Base-by-base conservation (phyloP, 2,329 filamentous ascomycete genomes). In the Penicillium occitanis region DNA sequence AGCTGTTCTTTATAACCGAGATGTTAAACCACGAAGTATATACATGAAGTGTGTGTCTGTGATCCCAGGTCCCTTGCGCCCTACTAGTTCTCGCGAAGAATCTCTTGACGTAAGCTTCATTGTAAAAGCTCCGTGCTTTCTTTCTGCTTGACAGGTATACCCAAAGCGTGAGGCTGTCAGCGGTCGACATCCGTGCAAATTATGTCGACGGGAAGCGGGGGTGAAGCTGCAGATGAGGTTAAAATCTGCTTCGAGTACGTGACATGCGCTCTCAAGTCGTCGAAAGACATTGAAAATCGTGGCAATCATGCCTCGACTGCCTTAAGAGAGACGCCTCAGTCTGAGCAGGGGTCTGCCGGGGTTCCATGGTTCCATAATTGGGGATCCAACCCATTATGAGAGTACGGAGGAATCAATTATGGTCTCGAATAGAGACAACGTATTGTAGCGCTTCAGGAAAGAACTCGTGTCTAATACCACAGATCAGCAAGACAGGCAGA, bases 401-500 rank as follows among this genome's bases (percentile, higher is more conserved):
- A 22, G 3, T 37, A 37, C 35, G 35, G 7, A 25, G 28, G 8
- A 8, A n/a, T 53, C 14, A 14, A 30, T n/a, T 22, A 37, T 22
- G 37, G 4, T 57, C 33, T 35, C 17, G 13, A 28, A 19, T 19
- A 13, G 10, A 17, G 14, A 44, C 40, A 28, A 8, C 17, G 46
- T 40, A 44, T 14, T 63, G 25, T 13, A 7, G 17, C 37, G 22
- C 25, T 19, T 66, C 61, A 66, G 63, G 62, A 64, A 48, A 64
- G 62, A 25, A 64, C 62, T 2, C 62, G 51, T 19, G 62, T 64
- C 62, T 64, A 19, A 17, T 48, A 11, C 5, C 19, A 28, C 37
- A 1, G n/a, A 11, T 50, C 19, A 33, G 51, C 22, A 40, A 46
- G 50, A 22, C 7, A n/a, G 14, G 40, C 1, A 42, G 5, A 11